A percentile compares a stretch with the other conserved stretches of the same genome.
Conservation (phyloP, 768 basidiomycete genomes). For the Podaxis carcinomalis region DNA sequence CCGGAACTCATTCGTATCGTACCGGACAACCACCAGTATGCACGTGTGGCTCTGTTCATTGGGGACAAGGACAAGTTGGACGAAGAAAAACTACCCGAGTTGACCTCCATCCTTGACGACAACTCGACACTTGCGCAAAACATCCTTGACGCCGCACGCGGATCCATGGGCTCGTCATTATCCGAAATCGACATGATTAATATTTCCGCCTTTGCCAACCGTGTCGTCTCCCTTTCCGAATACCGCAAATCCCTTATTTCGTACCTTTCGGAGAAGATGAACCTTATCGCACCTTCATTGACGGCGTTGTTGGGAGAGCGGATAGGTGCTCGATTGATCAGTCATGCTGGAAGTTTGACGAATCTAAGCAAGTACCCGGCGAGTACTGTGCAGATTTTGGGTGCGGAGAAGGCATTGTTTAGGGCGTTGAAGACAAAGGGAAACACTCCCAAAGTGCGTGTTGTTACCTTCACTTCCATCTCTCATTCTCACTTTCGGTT, state of each 20-base stretch:
- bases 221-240: constrained; percentile 88
- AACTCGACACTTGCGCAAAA: constrained; percentile 86
- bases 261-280: constrained; percentile 96
- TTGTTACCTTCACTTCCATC: not conserved
- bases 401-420: constrained; percentile 98
- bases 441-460: constrained; percentile 87
- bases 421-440: constrained; percentile 97
- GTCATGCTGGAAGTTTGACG: constrained; percentile 93
- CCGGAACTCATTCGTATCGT: constrained; percentile 93
- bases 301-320: constrained; percentile 89
- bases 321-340: constrained; percentile 89
- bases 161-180: constrained; percentile 91
- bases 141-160: constrained; percentile 89
- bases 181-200: constrained; percentile 94
- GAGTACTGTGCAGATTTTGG: constrained; percentile 95
- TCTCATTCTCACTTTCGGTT: constrained; percentile 1
- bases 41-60: constrained; percentile 78
- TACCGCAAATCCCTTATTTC: constrained; percentile 88
- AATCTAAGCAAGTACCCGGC: constrained; percentile 98
- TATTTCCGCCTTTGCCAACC: constrained; percentile 84
- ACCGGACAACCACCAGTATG: constrained; percentile 92
- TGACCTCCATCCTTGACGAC: constrained; percentile 78
- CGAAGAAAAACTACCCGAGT: constrained; percentile 76
- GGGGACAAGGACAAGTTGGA: constrained; percentile 81
- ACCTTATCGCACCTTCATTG: constrained; percentile 90